Conservation (phyloP, 306 rosid species). For the Dalbergia oliveri region DNA sequence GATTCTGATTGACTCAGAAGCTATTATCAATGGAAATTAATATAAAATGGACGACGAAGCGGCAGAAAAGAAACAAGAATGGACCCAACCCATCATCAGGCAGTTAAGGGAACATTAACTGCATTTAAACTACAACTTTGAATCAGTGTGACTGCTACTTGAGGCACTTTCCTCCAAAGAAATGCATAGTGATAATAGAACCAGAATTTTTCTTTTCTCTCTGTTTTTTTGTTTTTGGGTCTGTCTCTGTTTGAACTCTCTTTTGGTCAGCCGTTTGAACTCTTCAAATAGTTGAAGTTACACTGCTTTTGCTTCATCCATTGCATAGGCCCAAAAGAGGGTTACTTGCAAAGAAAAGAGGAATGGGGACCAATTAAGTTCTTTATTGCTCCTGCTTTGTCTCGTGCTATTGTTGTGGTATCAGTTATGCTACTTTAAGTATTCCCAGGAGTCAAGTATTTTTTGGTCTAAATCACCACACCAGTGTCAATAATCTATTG, state of each 20-base stretch:
- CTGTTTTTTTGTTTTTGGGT: no score
- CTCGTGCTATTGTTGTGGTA: slow-evolving; percentile 3
- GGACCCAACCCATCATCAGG: not conserved
- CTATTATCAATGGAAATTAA: not conserved
- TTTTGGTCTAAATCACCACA: not conserved
- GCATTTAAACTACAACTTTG: not conserved
- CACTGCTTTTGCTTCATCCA: not conserved
- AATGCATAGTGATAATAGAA: not conserved
- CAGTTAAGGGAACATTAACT: not conserved
- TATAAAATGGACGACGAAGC: not conserved
- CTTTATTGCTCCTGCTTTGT: not conserved
- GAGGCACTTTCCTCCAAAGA: not conserved
- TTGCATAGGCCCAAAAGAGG: not conserved
- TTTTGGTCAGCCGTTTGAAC: not conserved
- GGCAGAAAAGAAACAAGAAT: not conserved
- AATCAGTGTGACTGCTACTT: not conserved
- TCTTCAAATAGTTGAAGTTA: not conserved
- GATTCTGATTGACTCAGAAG: not conserved
- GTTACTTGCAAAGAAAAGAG: not conserved
- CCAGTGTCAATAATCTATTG: no score
- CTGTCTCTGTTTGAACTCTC: no score
- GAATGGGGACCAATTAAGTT: not conserved
- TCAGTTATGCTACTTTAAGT: not conserved
- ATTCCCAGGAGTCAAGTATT: not conserved
- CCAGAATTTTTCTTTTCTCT: not conserved